phyloP scores from a whole-genome alignment of 2,329 filamentous ascomycete species.

The Penicillium sp. region DNA sequence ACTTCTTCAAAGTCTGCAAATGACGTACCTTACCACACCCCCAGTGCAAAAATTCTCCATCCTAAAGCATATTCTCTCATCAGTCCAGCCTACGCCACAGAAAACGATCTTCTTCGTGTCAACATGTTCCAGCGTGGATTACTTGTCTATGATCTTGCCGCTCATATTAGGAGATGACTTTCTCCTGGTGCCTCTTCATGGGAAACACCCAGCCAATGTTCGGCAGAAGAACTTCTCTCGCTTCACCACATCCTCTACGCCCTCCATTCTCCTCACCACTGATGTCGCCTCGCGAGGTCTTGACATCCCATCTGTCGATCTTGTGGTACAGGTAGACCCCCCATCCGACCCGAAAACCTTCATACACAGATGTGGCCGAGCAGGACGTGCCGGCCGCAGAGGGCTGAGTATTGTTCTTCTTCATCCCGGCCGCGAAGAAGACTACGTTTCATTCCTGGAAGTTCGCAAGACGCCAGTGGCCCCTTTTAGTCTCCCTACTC shows the following conservation, averaged over 20 bases:
- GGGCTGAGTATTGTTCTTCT: conserved; percentile 84
- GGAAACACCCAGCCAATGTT: conserved; percentile 84
- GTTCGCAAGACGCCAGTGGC: conserved; percentile 81
- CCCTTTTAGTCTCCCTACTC: conserved; percentile 59
- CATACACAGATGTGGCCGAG: conserved; percentile 63
- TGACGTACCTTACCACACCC: conserved; percentile 75
- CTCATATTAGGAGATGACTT: conserved; percentile 66
- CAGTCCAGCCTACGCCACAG: conserved; percentile 69
- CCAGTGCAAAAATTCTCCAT: conserved; percentile 78
- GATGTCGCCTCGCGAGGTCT: conserved; percentile 87
- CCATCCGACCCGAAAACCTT: conserved; percentile 84
- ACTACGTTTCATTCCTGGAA: conserved; percentile 82
- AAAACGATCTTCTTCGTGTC: conserved; percentile 90
- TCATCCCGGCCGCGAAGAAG: conserved; percentile 79
- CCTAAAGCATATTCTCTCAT: conserved; percentile 66
- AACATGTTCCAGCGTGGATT: conserved; percentile 91
- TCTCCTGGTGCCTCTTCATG: conserved; percentile 76
- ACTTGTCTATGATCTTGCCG: conserved; percentile 79
- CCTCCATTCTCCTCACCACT: conserved; percentile 83
- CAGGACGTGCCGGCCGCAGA: conserved; percentile 62
- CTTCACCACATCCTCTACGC: conserved; percentile 71
- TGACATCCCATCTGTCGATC: conserved; percentile 86
- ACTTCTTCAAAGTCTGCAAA: conserved; percentile 62
- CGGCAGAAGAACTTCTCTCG: conserved; percentile 81
- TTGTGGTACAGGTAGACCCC: conserved; percentile 85